Base-by-base conservation (phyloP, 495 filamentous ascomycete genomes). In the Tuber magnatum region DNA sequence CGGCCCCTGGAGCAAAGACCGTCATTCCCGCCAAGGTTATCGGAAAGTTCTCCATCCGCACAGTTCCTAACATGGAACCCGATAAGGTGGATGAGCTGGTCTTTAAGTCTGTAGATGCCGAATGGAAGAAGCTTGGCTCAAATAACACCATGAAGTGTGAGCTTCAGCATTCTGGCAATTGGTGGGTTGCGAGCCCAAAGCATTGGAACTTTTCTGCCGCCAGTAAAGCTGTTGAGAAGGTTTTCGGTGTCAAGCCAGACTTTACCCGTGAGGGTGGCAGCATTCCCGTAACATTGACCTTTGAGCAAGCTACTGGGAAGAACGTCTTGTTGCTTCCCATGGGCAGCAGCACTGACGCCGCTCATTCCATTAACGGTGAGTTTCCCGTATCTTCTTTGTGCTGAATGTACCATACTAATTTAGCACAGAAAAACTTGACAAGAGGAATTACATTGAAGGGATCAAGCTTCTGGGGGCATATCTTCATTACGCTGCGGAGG, bases 131-230 rank as follows among this genome's bases (percentile, higher is more conserved):
- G 84, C 88, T 97, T 56, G 88, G 88, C 73, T 93, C 90, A 84
- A 98, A 99, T 86, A 99, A 99, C 85, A 93, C 86, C 38, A 83
- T 96, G 81, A 92, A 93, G 79, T 90, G 92, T 35, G 89, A 86
- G 77, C 87, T 94, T 28, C 89, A 92, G 84, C 96, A 99, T 85
- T 89, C 90, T 72, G 95, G 95, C 44, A 97, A 97, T 83, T 99
- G 95, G 95, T 99, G 95, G 95, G 94, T 97, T 40, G 92, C 96
- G 35, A 92, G 90, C 80, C 96, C 95, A 20, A 94, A 95, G 83
- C 95, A 98, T 87, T 97, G 94, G 94, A 99, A 98, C 87, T 99
- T 97, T 85, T 87, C 88, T 39, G 95, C 95, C 35, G 95, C 95
- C 14, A 88, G 90, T 81, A 97, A 97, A 87, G 95, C 95, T 20